Evolutionary conservation across 2,329 filamentous ascomycete genomes (phyloP), one percentile per base, ranked within the genome.

Genomic region (Neonectria ditissima): DNA sequence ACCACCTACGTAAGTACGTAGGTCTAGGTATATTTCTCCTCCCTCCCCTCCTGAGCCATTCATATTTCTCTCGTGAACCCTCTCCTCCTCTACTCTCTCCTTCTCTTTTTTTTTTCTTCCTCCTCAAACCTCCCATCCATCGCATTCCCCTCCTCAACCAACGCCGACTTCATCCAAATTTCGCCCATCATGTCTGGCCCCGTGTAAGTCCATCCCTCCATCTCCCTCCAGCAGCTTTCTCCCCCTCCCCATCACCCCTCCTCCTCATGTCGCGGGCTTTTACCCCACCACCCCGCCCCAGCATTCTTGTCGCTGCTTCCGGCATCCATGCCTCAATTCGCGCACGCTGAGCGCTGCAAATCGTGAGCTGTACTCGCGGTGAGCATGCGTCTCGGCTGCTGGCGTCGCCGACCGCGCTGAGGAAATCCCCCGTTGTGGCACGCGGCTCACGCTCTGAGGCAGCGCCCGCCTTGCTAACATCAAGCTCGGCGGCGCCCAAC

Each of bases 381-480:
- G 66, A 60, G 54, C 55, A 54, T 57, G 61, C 55, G 41, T 47
- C 58, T 65, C 55, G 58, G 52, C 54, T 53, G 37, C 47, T n/a
- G n/a, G n/a, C 20, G 8, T 20, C 32, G 11, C 32, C 22, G 22
- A n/a, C 53, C 18, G 53, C 37, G 54, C 43, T 44, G 32, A 34
- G n/a, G 32, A 45, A 44, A 37, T 20, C n/a, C 53, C 44, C 69
- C 76, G 72, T 72, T 70, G 62, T 67, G 63, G 66, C 16, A 64
- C 73, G 75, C 75, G 76, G 79, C 77, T 80, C 75, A 79, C 80
- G 67, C 54, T 71, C 72, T 69, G 74, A 74, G 66, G 69, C 84
- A 92, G 90, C 85, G 89, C 90, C 82, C 91, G 91, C 82, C 87
- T 93, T 76, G 89, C 89, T 80, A 89, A 87, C 83, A 87, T 92